phyloP scores from a whole-genome alignment of 768 basidiomycete genomes.

The Xanthoconium purpureum region DNA sequence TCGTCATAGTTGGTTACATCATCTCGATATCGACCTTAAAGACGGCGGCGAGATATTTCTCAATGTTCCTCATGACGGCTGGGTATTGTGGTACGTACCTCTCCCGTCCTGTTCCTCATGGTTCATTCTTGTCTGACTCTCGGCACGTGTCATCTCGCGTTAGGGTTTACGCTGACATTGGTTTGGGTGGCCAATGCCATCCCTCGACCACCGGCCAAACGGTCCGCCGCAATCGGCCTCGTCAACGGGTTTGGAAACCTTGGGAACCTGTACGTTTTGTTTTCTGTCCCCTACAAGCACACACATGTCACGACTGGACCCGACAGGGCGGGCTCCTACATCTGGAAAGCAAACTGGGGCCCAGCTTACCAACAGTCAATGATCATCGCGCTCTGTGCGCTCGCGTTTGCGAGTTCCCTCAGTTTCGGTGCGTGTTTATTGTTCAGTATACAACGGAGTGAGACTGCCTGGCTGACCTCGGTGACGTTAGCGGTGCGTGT shows the following conservation, averaged over 20 bases:
- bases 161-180: background rate
- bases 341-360: constrained; percentile 58
- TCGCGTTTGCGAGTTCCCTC: constrained; percentile 32
- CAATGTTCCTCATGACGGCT: background rate
- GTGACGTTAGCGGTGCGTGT: background rate
- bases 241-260: background rate
- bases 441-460: too few relatives aligned
- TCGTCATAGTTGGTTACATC: background rate
- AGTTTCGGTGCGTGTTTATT: constrained; percentile 27
- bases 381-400: constrained; percentile 41
- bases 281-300: too few relatives aligned
- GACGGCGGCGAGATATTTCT: background rate
- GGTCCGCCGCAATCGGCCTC: background rate
- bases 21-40: background rate
- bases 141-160: background rate
- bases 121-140: background rate
- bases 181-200: background rate
- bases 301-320: too few relatives aligned
- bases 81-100: background rate
- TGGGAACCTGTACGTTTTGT: background rate
- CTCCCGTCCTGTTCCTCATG: background rate
- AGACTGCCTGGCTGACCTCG: too few relatives aligned
- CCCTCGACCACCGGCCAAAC: background rate
- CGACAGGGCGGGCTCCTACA: constrained; percentile 54
- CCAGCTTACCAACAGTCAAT: constrained; percentile 63